phyloP scores from a whole-genome alignment of 257 asterid species.

The Solanum medicagineum region DNA sequence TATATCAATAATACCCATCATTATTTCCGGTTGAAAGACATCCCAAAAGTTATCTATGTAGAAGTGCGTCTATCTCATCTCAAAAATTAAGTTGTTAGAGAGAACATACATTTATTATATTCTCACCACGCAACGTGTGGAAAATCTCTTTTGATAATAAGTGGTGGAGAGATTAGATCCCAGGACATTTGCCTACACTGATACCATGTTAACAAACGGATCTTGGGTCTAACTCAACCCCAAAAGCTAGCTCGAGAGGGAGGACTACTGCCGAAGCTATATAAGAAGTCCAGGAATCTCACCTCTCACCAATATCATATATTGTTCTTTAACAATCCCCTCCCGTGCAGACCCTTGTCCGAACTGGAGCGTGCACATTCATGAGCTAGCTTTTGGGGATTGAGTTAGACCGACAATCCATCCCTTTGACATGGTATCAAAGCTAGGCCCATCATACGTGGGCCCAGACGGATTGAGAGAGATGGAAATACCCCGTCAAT shows the following conservation, averaged over 20 bases:
- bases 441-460: not conserved
- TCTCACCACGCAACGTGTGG: not conserved
- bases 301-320: not conserved
- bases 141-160: not conserved
- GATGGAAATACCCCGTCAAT: not conserved
- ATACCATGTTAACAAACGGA: not conserved
- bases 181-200: not conserved
- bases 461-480: not conserved
- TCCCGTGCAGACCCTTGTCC: not conserved
- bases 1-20: not conserved
- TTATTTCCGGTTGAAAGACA: not conserved
- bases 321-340: not conserved
- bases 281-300: not conserved
- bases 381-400: not conserved
- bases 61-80: not conserved
- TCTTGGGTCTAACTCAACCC: not conserved
- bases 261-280: not conserved
- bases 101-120: not conserved
- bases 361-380: not conserved
- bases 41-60: not conserved
- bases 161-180: not conserved
- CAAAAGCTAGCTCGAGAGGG: not conserved
- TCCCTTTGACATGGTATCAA: not conserved
- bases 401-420: not conserved
- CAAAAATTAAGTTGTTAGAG: not conserved